A percentile compares a stretch with the other conserved stretches of the same genome.
phyloP scores from a whole-genome alignment of 2,329 filamentous ascomycete genomes.

The Epichloe bromicola region DNA sequence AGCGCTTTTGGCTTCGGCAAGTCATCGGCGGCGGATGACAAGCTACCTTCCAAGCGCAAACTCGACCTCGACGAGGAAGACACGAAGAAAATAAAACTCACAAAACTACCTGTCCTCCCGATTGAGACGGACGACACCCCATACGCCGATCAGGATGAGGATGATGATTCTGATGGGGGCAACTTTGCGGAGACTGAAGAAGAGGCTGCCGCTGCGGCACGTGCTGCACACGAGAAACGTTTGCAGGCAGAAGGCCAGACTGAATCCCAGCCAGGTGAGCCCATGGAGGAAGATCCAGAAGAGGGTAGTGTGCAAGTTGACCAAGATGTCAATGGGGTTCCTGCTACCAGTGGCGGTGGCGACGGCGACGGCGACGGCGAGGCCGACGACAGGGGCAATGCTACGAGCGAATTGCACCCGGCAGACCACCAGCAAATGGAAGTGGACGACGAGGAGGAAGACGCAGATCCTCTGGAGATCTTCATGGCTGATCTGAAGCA shows the following conservation, averaged over 20 bases:
- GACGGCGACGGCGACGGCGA: conserved; percentile 1
- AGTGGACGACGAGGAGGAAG: conserved; percentile 48
- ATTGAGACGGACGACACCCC: conserved; percentile 49
- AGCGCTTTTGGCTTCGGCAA: conserved; percentile 77
- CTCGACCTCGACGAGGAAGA: conserved; percentile 84
- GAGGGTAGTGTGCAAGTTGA: conserved; percentile 15
- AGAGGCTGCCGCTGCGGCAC: conserved; percentile 72
- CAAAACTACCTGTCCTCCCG: conserved; percentile 71
- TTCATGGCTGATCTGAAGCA: conserved; percentile 70
- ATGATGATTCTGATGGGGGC: conserved; percentile 61
- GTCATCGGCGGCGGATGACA: conserved; percentile 53
- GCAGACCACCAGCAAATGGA: conserved; percentile 43
- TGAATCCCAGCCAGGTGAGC: conserved; percentile 31
- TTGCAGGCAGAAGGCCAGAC: conserved; percentile 36
- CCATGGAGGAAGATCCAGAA: conserved; percentile 20
- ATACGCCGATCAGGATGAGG: conserved; percentile 50
- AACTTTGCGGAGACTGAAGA: conserved; percentile 76
- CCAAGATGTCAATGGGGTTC: conserved; percentile 11
- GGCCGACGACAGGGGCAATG: conserved; percentile 7
- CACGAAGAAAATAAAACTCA: conserved; percentile 72
- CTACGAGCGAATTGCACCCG: neutral
- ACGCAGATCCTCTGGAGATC: conserved; percentile 85
- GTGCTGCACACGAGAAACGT: conserved; percentile 74
- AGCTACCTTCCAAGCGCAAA: conserved; percentile 56
- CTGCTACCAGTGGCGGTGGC: conserved; percentile 2